Base-by-base conservation (phyloP, 2,329 filamentous ascomycete genomes). In the Periconia sp. region DNA sequence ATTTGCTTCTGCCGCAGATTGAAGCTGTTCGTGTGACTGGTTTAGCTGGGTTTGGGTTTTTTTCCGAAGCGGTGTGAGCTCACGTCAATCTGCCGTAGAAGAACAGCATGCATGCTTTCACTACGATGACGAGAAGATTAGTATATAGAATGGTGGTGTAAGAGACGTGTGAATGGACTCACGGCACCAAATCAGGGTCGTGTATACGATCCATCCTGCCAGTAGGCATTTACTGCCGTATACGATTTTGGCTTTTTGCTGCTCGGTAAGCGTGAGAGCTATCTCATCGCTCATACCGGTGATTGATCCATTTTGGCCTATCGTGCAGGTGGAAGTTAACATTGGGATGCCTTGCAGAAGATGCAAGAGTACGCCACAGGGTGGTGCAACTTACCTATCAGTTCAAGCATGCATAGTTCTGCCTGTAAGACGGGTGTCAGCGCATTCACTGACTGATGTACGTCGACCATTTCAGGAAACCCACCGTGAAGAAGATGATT, bases 81-180 rank as follows among this genome's bases (percentile, higher is more conserved):
- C 48, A 56, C 52, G 56, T 57, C 23, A 53, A 40, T 42, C 54
- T 46, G n/a, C 44, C 46, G 31, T 55, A 53, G 45, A 56, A 57
- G 43, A 54, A 57, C 6, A 57, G 45, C 55, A 57, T 57, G 43
- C 55, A 55, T 41, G 44, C 55, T 45, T 57, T 57, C 18, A 57
- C 54, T 56, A 18, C 10, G 31, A 31, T 8, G 27, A 5, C 17
- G 10, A 45, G 27, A 11, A 15, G 13, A 15, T 45, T 31, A 45
- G 43, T 15, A 45, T 31, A 33, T 17, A 6, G 5, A 11, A 33
- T 27, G 10, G 15, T 15, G 27, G n/a, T 23, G 19, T 31, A 8
- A 33, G 27, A 5, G 10, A 31, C 17, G 33, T 13, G 33, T 35
- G 30, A 40, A 9, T 33, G 33, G 37, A 56, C 54, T 42, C 45